Conservation (phyloP, 371 early-diverging fungal genomes). For the Circinella minor region DNA sequence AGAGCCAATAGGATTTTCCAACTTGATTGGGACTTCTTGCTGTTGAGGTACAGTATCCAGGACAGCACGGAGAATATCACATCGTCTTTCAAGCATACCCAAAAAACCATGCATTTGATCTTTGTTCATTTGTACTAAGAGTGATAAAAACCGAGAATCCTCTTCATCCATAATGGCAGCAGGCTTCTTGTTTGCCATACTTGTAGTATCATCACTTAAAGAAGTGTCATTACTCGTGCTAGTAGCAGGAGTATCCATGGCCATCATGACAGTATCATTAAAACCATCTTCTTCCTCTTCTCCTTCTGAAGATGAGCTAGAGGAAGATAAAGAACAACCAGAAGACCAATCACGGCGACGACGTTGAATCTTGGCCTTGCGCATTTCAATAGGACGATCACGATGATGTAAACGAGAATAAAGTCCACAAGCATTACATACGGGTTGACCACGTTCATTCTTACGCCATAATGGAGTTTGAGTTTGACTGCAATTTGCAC, state of each 20-base stretch:
- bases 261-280: too few species aligned
- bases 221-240: too few species aligned
- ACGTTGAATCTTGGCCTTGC: conserved; percentile 67
- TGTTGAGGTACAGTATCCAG: conserved; percentile 22
- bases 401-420: conserved; percentile 81
- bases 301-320: not conserved
- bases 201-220: not conserved
- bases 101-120: conserved; percentile 60
- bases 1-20: not conserved
- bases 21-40: not conserved
- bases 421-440: conserved; percentile 94
- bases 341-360: conserved; percentile 62
- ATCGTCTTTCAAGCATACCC: conserved; percentile 48
- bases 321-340: not conserved
- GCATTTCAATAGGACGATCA: conserved; percentile 68
- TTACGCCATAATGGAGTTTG: conserved; percentile 91
- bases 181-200: not conserved
- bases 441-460: conserved; percentile 77
- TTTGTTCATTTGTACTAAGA: conserved; percentile 54
- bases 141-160: conserved; percentile 44
- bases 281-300: conserved; percentile 9
- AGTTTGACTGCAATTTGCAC: conserved; percentile 84
- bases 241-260: too few species aligned
- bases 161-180: conserved; percentile 23
- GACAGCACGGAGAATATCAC: conserved; percentile 32